Evolutionary conservation across 805 yeast genomes (phyloP).

Genomic region (Starmerella ratchasimensis): DNA sequence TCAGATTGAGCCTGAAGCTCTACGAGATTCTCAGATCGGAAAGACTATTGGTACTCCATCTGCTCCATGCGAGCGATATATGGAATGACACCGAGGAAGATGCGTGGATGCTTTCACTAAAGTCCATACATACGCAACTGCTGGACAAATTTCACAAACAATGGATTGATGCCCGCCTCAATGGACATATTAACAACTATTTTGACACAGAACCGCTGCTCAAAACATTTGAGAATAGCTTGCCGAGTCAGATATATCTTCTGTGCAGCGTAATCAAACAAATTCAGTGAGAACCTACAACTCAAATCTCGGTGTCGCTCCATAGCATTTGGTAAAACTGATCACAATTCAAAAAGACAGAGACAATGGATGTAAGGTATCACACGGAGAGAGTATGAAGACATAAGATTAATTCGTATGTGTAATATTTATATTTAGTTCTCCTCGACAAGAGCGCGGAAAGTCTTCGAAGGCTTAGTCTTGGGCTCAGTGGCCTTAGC

Average conservation of each 20-base stretch:
- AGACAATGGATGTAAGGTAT: too few relatives aligned
- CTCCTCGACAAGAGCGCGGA: slow-evolving; percentile 24
- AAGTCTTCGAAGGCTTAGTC: slow-evolving; percentile 25
- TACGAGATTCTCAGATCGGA: slow-evolving; percentile 11
- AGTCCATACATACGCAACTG: slow-evolving; percentile 15
- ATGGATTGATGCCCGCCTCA: slow-evolving; percentile 19
- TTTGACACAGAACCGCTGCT: slow-evolving; percentile 22
- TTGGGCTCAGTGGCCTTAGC: slow-evolving; percentile 54
- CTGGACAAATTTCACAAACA: slow-evolving; percentile 19
- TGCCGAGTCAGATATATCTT: neutral
- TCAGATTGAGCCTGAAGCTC: slow-evolving; percentile 20
- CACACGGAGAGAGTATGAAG: too few relatives aligned
- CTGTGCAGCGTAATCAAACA: too few relatives aligned
- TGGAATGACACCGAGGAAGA: neutral
- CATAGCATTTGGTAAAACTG: too few relatives aligned
- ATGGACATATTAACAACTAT: slow-evolving; percentile 18
- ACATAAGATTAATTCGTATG: too few relatives aligned
- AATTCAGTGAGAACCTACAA: neutral
- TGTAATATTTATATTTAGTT: slow-evolving; percentile 20
- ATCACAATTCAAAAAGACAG: too few relatives aligned
- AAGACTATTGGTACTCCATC: slow-evolving; percentile 7
- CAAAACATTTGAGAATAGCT: slow-evolving; percentile 11
- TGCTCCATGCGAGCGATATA: slow-evolving; percentile 4
- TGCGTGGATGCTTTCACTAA: slow-evolving; percentile 4
- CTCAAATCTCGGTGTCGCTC: too few relatives aligned